Percentiles rank a stretch among this genome's conserved stretches.
These are phyloP conservation scores for Aspergillus ustus DNA, from an alignment of 2,329 filamentous ascomycete species.

Conservation along the genomic window DNA sequence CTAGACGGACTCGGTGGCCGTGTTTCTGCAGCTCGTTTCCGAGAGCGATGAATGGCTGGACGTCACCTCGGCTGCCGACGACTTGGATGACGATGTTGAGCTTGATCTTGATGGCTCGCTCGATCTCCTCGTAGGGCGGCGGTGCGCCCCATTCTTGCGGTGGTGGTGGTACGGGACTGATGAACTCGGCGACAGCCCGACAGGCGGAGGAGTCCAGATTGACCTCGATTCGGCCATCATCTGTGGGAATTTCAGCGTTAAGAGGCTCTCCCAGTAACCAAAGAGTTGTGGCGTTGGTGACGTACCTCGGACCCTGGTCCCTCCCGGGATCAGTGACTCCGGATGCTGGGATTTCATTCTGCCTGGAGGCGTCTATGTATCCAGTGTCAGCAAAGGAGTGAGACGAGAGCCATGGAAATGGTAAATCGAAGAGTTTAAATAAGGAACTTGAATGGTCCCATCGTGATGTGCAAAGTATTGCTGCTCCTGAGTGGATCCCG, in stretches of 20 bases:
- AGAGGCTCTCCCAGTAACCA: too few relatives aligned
- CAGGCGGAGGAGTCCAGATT: slow-evolving; percentile 10
- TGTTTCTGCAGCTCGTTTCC: slow-evolving; percentile 56
- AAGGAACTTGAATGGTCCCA: background rate
- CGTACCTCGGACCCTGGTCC: slow-evolving; percentile 1
- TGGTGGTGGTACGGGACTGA: background rate
- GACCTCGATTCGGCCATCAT: slow-evolving; percentile 6
- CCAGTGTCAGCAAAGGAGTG: background rate
- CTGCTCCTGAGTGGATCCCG: background rate
- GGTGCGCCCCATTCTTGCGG: slow-evolving; percentile 1
- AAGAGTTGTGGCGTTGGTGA: background rate
- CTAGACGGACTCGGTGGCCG: slow-evolving; percentile 61
- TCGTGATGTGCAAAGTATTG: background rate
- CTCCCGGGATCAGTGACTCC: background rate
- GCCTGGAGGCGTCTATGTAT: background rate
- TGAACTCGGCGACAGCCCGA: slow-evolving; percentile 8
- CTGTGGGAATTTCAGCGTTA: background rate
- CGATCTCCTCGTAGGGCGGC: slow-evolving; percentile 1
- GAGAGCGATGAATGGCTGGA: slow-evolving; percentile 64
- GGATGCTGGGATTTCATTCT: background rate
- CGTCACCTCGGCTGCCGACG: slow-evolving; percentile 61
- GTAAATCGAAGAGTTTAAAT: background rate
- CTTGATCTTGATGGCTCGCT: slow-evolving; percentile 19
- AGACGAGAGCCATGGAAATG: background rate
- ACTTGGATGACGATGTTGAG: slow-evolving; percentile 62